Evolutionary conservation across 345 rosid species (phyloP).

Genomic region (Garcia nutans): DNA sequence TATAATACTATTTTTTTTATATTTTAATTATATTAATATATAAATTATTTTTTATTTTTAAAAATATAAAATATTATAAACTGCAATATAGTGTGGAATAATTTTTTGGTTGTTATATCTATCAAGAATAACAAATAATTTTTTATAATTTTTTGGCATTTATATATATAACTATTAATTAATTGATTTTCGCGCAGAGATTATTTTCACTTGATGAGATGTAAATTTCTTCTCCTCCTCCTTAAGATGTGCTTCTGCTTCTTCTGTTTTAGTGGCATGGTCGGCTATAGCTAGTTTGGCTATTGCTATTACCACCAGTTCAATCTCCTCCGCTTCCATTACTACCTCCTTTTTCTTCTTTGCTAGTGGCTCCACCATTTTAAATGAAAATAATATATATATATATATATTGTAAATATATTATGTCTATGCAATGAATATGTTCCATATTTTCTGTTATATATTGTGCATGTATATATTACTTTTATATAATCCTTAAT

Average conservation of each 20-base stretch:
- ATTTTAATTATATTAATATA: too few relatives aligned
- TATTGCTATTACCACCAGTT: not conserved
- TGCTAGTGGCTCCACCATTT: conserved; percentile 25
- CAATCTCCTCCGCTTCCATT: not conserved
- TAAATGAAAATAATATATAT: too few relatives aligned
- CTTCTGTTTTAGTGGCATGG: conserved; percentile 19
- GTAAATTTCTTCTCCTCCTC: not conserved
- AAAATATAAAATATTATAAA: too few relatives aligned
- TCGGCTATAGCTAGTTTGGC: not conserved
- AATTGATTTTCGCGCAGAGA: conserved; percentile 6
- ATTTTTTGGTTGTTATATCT: too few relatives aligned
- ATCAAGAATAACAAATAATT: not conserved
- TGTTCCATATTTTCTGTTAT: too few relatives aligned
- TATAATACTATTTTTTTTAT: too few relatives aligned
- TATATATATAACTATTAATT: not conserved
- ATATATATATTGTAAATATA: too few relatives aligned
- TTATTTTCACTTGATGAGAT: not conserved
- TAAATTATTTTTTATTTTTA: too few relatives aligned
- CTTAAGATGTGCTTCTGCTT: conserved; percentile 45
- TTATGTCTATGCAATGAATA: too few relatives aligned
- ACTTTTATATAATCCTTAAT: too few relatives aligned
- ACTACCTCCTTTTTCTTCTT: conserved; percentile 41
- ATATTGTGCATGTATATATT: too few relatives aligned
- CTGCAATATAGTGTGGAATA: too few relatives aligned
- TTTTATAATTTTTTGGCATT: not conserved